Evolutionary conservation across 1,139 yeast genomes (phyloP).

Genomic region (Debaryomyces udenii): DNA sequence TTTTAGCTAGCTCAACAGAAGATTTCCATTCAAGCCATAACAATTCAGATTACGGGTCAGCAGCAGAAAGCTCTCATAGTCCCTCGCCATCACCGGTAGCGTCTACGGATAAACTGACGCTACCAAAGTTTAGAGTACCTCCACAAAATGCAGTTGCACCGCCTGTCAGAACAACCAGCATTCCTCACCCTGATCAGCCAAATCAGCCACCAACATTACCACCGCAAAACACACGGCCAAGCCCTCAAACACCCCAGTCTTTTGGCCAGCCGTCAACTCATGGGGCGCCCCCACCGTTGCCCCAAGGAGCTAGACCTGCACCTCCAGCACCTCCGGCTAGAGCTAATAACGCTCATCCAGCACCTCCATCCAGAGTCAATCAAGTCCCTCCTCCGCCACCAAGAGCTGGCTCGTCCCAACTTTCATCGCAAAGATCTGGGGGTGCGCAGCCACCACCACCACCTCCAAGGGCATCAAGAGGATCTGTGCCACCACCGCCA

Average conservation of each 20-base stretch:
- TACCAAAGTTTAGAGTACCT: conserved; percentile 11
- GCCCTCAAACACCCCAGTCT: conserved; percentile 13
- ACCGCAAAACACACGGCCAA: conserved; percentile 3
- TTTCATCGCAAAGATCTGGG: conserved; percentile 26
- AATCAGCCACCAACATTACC: neutral
- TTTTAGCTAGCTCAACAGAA: conserved; percentile 23
- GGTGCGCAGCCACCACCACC: conserved; percentile 31
- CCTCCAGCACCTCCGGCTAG: conserved; percentile 30
- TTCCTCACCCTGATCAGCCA: conserved; percentile 1
- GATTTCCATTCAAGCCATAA: conserved; percentile 15
- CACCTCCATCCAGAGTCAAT: conserved; percentile 27
- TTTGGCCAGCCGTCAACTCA: conserved; percentile 10
- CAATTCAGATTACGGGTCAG: conserved; percentile 11
- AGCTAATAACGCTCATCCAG: conserved; percentile 24
- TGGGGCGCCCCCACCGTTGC: conserved; percentile 23
- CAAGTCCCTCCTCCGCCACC: conserved; percentile 30
- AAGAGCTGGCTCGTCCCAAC: conserved; percentile 24
- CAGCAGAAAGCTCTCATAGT: conserved; percentile 14
- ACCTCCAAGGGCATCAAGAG: conserved; percentile 14
- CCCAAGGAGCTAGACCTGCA: conserved; percentile 20
- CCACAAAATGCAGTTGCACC: conserved; percentile 19
- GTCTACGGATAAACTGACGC: conserved; percentile 1
- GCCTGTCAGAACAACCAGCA: conserved; percentile 13
- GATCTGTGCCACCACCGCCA: conserved; percentile 22
- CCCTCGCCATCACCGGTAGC: conserved; percentile 11